Evolutionary conservation across 345 rosid genomes (phyloP).

Genomic region (Bruguiera gymnorhiza): DNA sequence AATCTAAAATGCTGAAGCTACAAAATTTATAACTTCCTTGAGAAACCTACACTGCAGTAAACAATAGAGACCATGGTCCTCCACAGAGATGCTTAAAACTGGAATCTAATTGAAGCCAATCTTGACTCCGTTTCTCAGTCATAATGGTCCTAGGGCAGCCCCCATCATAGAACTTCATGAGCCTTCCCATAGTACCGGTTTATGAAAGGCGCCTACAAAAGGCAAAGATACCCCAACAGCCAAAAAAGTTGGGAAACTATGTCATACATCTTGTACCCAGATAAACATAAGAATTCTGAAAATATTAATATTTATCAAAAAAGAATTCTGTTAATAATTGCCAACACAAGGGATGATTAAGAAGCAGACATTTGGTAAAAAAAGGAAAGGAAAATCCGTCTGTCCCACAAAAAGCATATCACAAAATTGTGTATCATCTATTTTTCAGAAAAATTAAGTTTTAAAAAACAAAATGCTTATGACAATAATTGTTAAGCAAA

Average conservation of each 20-base stretch:
- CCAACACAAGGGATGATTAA: too few species aligned
- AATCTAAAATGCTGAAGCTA: slow-evolving; percentile 4
- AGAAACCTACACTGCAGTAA: not conserved
- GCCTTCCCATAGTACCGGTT: slow-evolving; percentile 94
- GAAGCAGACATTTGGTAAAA: too few species aligned
- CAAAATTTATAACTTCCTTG: not conserved
- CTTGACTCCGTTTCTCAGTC: not conserved
- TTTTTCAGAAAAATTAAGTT: too few species aligned
- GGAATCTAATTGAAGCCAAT: not conserved
- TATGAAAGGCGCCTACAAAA: slow-evolving; percentile 68
- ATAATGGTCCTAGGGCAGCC: not conserved
- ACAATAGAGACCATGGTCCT: not conserved
- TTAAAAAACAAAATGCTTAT: too few species aligned
- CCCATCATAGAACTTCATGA: slow-evolving; percentile 55
- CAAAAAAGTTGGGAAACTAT: not conserved
- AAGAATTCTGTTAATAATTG: too few species aligned
- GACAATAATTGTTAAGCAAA: too few species aligned
- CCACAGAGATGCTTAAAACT: not conserved
- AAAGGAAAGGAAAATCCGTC: too few species aligned
- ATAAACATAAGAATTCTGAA: too few species aligned
- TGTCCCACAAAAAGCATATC: too few species aligned
- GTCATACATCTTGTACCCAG: too few species aligned
- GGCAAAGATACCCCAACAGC: not conserved
- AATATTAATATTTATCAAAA: too few species aligned
- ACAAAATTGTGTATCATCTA: too few species aligned